These are phyloP conservation scores for Arabidopsis arenosa DNA, from an alignment of 345 rosid species.

Conservation along the genomic window DNA sequence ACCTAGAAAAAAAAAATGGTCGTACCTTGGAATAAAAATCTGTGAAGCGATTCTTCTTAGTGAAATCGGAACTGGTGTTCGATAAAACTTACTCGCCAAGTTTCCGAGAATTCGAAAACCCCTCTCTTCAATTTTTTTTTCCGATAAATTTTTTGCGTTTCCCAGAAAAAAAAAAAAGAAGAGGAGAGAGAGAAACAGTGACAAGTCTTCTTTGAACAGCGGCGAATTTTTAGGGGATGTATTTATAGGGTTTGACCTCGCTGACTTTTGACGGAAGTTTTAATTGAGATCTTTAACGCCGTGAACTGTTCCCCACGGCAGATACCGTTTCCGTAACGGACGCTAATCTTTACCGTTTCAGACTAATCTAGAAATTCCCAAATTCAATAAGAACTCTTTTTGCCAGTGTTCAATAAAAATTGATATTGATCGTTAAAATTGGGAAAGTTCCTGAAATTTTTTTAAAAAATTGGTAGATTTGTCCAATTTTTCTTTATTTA, in stretches of 20 bases:
- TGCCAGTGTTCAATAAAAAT: no score
- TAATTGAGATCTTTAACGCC: conserved; percentile 28
- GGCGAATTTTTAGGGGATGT: conserved; percentile 10
- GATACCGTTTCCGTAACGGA: conserved; percentile 36
- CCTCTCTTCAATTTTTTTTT: neutral
- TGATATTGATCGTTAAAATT: no score
- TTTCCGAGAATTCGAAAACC: conserved; percentile 33
- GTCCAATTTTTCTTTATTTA: no score
- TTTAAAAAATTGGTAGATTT: no score
- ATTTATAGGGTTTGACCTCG: conserved; percentile 31
- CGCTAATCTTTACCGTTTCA: conserved; percentile 30
- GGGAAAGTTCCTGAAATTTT: no score
- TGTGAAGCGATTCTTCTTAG: conserved; percentile 1
- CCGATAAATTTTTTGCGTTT: conserved; percentile 23
- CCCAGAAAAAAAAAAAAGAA: neutral
- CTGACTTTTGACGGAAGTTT: conserved; percentile 36
- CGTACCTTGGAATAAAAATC: conserved; percentile 31
- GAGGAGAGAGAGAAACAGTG: conserved; percentile 25
- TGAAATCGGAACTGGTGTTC: neutral
- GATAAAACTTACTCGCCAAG: conserved; percentile 26
- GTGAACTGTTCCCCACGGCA: conserved; percentile 36
- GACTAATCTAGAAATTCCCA: neutral
- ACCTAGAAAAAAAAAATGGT: neutral
- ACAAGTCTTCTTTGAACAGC: conserved; percentile 42
- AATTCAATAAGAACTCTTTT: no score